Base-by-base conservation (phyloP, 352 stramenopile species). In the Pythium phragmiticola region DNA sequence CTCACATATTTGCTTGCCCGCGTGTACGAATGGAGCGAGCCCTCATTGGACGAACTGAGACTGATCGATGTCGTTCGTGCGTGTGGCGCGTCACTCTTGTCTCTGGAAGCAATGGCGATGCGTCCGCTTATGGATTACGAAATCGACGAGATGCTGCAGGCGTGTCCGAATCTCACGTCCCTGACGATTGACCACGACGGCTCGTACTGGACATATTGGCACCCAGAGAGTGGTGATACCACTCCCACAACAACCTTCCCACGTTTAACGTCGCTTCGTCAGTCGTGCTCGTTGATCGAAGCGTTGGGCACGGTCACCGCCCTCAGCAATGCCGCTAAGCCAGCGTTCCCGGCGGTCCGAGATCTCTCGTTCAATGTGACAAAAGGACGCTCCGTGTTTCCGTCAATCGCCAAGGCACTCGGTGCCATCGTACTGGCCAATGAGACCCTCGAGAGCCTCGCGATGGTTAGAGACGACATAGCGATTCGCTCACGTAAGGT, bases 361-460 rank as follows among this genome's bases (percentile, higher is more conserved):
- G 50, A 42, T 2, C 19, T 66, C 1, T 59, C 30, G 39, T 66
- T 66, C 33, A 28, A 55, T 12, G 42, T 66, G 49, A 66, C 42
- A 5, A 54, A 37, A 14, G 50, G 34, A 9, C 23, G 41, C 3
- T 26, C 19, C 2, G 50, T 60, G 13, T 66, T 66, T 19, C 50
- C 43, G 14, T 60, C 49, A 1, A 33, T 66, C 2, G 34, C 39
- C 39, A 54, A 60, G 36, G 28, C 39, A 0, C 49, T 60, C 11
- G 59, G 59, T 19, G 48, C 11, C 11, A 28, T 37, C 8, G 11
- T 65, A 3, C n/a, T 34, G 0, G 43, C 12, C 34, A 51, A 51
- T 9, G 8, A 19, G 7, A 52, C 52, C 1, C 55, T 67, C 17
- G 21, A 45, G 45, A 21, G 26, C 6, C 43, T 67, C 5, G 26